These are phyloP conservation scores for sweet orange (Citrus sinensis) DNA, from an alignment of 345 rosid genomes.

Conservation along the genomic window DNA sequence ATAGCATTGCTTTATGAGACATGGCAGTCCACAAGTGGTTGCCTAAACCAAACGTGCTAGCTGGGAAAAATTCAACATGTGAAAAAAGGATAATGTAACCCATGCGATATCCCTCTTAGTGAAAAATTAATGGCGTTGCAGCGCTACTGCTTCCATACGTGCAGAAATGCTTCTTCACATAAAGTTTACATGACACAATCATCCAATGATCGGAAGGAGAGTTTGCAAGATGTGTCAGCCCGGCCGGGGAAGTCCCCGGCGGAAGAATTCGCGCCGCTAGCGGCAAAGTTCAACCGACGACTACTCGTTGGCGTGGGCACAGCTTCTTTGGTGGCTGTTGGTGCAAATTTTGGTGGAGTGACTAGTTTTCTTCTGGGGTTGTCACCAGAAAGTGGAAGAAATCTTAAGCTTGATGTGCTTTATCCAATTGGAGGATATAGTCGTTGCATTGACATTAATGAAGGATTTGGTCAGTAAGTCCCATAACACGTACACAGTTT, in stretches of 20 bases:
- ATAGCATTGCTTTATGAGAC: slow-evolving; percentile 2
- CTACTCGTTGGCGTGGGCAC: slow-evolving; percentile 62
- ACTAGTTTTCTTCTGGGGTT: slow-evolving; percentile 78
- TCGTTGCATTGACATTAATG: slow-evolving; percentile 61
- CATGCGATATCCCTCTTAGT: background rate
- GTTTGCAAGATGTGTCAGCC: slow-evolving; percentile 8
- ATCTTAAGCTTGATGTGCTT: slow-evolving; percentile 71
- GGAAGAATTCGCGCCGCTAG: slow-evolving; percentile 62
- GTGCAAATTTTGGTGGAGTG: slow-evolving; percentile 78
- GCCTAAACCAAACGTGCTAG: background rate
- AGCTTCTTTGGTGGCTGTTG: slow-evolving; percentile 70
- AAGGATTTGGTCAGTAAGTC: slow-evolving; percentile 84
- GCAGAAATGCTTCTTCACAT: slow-evolving; percentile 7
- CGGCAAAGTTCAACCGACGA: slow-evolving; percentile 59
- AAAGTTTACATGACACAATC: slow-evolving; percentile 35
- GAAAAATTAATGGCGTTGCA: slow-evolving; percentile 25
- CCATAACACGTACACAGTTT: background rate
- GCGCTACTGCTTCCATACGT: slow-evolving; percentile 1
- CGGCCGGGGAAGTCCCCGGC: slow-evolving; percentile 36
- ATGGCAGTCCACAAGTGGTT: background rate
- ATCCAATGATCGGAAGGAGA: slow-evolving; percentile 38
- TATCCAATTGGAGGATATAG: slow-evolving; percentile 76
- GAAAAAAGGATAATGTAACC: background rate
- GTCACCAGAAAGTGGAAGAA: slow-evolving; percentile 58
- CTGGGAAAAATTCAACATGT: background rate